Conservation (phyloP, 2,329 filamentous ascomycete species). For the Colletotrichum incanum region DNA sequence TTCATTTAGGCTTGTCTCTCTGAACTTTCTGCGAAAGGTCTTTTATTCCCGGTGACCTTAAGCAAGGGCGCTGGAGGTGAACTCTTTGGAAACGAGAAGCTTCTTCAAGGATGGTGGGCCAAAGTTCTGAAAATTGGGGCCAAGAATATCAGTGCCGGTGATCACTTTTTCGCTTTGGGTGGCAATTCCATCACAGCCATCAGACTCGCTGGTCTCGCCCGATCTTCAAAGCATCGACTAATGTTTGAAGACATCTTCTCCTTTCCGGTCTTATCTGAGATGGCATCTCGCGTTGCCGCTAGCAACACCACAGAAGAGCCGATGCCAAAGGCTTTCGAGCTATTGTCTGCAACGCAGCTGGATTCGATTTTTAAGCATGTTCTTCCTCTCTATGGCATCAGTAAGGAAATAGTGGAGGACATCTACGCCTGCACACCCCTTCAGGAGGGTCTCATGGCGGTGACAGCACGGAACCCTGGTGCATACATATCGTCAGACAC, state of each 20-base stretch:
- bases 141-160: not conserved
- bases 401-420: constrained; percentile 39
- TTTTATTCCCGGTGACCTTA: not conserved
- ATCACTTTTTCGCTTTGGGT: not conserved
- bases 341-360: not conserved
- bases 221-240: not conserved
- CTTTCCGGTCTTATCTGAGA: constrained; percentile 8
- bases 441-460: constrained; percentile 45
- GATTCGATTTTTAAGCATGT: not conserved
- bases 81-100: not conserved
- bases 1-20: not conserved
- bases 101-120: not conserved
- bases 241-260: constrained; percentile 25
- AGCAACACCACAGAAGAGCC: not conserved
- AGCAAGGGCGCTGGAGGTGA: no score
- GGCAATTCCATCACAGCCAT: not conserved
- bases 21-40: not conserved
- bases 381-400: constrained; percentile 25
- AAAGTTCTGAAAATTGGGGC: not conserved
- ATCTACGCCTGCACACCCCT: constrained; percentile 45
- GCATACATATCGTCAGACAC: constrained; percentile 51
- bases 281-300: constrained; percentile 1
- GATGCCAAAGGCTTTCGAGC: constrained; percentile 9
- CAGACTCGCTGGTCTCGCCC: not conserved
- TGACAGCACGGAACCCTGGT: constrained; percentile 43